Percentiles rank a stretch among this genome's conserved stretches.
These are phyloP conservation scores for Didymella segeticola DNA, from an alignment of 2,329 filamentous ascomycete species.

Conservation along the genomic window DNA sequence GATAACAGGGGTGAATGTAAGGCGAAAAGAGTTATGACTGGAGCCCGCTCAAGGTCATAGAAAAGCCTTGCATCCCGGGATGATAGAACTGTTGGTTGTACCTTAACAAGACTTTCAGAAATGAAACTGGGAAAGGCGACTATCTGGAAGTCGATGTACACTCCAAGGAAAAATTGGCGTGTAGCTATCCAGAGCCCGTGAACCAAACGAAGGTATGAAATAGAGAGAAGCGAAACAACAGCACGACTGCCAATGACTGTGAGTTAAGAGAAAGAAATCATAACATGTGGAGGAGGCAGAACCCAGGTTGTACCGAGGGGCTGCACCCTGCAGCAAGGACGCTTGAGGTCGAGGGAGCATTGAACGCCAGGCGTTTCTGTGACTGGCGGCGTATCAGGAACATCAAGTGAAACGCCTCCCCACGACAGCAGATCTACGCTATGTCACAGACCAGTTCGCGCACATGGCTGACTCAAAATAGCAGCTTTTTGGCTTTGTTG, in stretches of 20 bases:
- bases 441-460: slow-evolving; percentile 27
- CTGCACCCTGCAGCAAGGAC: slow-evolving; percentile 36
- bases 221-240: slow-evolving; percentile 46
- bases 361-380: slow-evolving; percentile 42
- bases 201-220: slow-evolving; percentile 42
- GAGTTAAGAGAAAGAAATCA: slow-evolving; percentile 33
- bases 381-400: slow-evolving; percentile 42
- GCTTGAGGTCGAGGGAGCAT: slow-evolving; percentile 41
- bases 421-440: slow-evolving; percentile 17
- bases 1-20: slow-evolving; percentile 13
- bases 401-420: slow-evolving; percentile 33
- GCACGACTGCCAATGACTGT: slow-evolving; percentile 45
- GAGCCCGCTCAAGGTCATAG: slow-evolving; percentile 40
- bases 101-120: slow-evolving; percentile 11
- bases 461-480: slow-evolving; percentile 21
- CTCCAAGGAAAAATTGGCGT: slow-evolving; percentile 12
- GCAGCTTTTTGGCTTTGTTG: slow-evolving; percentile 12
- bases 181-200: slow-evolving; percentile 31
- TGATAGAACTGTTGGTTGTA: slow-evolving; percentile 33
- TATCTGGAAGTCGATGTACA: slow-evolving; percentile 5
- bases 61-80: slow-evolving; percentile 36
- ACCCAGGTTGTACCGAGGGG: slow-evolving; percentile 39
- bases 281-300: slow-evolving; percentile 32
- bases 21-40: slow-evolving; percentile 38
- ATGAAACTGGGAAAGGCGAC: slow-evolving; percentile 22